Percentiles rank a stretch among this genome's conserved stretches.
These are phyloP conservation scores for Rosa multiflora DNA, from an alignment of 306 rosid genomes.

Conservation along the genomic window DNA sequence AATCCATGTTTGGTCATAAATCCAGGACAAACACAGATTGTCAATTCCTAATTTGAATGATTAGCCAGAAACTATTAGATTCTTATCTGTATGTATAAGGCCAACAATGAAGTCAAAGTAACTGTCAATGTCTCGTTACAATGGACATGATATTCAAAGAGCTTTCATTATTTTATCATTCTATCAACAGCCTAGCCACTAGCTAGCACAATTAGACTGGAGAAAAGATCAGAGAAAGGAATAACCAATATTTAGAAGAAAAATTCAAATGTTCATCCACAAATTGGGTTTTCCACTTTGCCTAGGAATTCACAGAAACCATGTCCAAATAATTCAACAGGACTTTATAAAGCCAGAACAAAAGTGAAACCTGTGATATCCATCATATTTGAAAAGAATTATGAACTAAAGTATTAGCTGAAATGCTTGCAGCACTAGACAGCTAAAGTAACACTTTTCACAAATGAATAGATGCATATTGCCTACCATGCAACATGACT, in stretches of 20 bases:
- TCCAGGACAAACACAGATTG: constrained; percentile 18
- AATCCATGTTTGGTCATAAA: constrained; percentile 13
- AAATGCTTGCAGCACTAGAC: background rate
- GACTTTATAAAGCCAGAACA: background rate
- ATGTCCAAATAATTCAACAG: background rate
- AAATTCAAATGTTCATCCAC: background rate
- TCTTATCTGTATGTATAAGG: background rate
- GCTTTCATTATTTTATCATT: background rate
- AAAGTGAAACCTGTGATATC: background rate
- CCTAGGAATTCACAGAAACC: background rate
- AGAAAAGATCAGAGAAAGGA: background rate
- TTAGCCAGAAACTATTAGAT: constrained; percentile 9
- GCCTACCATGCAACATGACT: background rate
- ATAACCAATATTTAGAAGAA: background rate
- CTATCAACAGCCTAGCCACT: background rate
- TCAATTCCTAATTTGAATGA: constrained; percentile 22
- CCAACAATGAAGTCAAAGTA: constrained; percentile 9
- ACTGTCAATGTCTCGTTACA: constrained; percentile 4
- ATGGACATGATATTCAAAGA: constrained; percentile 9
- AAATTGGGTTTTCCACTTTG: background rate
- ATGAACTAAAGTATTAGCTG: background rate
- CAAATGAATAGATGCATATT: background rate
- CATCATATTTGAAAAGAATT: background rate
- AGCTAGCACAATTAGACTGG: background rate
- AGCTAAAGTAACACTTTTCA: background rate